Evolutionary conservation across 768 basidiomycete genomes (phyloP).

Genomic region (Boletus rubropictus): DNA sequence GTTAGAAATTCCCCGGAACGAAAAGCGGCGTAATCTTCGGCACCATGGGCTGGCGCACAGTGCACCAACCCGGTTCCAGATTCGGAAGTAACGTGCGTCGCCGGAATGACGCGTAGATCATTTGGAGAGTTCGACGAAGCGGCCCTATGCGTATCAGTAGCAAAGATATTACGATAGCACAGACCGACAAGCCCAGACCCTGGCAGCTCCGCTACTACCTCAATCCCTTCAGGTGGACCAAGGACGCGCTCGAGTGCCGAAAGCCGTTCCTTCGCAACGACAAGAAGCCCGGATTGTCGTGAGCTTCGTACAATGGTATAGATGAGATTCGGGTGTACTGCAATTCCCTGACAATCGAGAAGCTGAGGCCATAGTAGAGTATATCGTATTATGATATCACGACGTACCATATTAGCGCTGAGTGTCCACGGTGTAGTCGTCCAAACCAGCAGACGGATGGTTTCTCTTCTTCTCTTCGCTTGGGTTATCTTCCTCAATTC

Average conservation of each 20-base stretch:
- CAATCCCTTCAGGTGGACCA: constrained; percentile 19
- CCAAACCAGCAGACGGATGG: constrained; percentile 74
- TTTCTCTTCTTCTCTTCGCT: constrained; percentile 28
- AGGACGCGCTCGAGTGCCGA: constrained; percentile 28
- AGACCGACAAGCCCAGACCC: constrained; percentile 52
- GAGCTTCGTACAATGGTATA: constrained; percentile 50
- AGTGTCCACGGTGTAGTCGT: constrained; percentile 98
- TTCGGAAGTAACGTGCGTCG: constrained; percentile 72
- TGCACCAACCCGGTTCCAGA: constrained; percentile 97
- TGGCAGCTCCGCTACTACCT: constrained; percentile 18
- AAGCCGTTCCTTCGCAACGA: constrained; percentile 51
- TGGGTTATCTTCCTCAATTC: constrained; percentile 21
- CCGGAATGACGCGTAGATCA: constrained; percentile 49
- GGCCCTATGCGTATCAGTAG: constrained; percentile 16
- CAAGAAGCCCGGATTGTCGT: constrained; percentile 28
- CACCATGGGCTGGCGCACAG: constrained; percentile 90
- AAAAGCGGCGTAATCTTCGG: constrained; percentile 84
- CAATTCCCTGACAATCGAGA: constrained; percentile 64
- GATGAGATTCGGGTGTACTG: constrained; percentile 66
- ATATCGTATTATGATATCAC: not conserved
- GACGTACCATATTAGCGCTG: constrained; percentile 84
- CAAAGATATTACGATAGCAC: constrained; percentile 60
- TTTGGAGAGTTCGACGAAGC: not conserved
- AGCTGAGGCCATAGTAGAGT: not conserved
- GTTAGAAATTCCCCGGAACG: constrained; percentile 48